Percentiles rank a stretch among this genome's conserved stretches.
phyloP scores from a whole-genome alignment of 129 eudicot species.

The Arctium minus region DNA sequence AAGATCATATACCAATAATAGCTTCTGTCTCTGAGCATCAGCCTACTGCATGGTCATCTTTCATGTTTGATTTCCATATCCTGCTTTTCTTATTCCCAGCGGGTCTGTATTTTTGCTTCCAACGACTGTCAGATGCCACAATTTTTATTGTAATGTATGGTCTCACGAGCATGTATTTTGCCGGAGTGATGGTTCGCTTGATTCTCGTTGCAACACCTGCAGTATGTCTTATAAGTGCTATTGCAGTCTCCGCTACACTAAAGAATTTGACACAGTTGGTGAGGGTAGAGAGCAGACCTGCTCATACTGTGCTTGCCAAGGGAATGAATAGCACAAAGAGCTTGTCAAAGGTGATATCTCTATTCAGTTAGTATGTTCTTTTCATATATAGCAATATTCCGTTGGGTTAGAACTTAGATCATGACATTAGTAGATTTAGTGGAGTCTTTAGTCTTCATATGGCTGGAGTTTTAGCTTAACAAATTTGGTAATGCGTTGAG shows the following conservation, averaged over 20 bases:
- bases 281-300: conserved; percentile 41
- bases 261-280: conserved; percentile 71
- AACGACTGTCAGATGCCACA: conserved; percentile 73
- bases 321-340: conserved; percentile 62
- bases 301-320: conserved; percentile 42
- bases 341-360: conserved; percentile 59
- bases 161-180: conserved; percentile 76
- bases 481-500: no score
- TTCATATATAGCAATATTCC: not conserved
- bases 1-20: conserved; percentile 93
- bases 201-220: conserved; percentile 82
- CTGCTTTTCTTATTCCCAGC: conserved; percentile 81
- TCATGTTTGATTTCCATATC: conserved; percentile 97
- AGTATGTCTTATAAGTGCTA: conserved; percentile 87
- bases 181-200: conserved; percentile 81
- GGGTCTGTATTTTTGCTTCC: conserved; percentile 91
- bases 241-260: conserved; percentile 91
- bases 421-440: no score
- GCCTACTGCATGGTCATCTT: conserved; percentile 97
- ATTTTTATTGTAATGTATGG: conserved; percentile 80
- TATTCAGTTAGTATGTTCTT: not conserved
- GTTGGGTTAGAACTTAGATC: not conserved
- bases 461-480: no score
- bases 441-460: no score
- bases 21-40: conserved; percentile 98